phyloP scores from a whole-genome alignment of 2,329 filamentous ascomycete genomes.

The Venturia oleaginea region DNA sequence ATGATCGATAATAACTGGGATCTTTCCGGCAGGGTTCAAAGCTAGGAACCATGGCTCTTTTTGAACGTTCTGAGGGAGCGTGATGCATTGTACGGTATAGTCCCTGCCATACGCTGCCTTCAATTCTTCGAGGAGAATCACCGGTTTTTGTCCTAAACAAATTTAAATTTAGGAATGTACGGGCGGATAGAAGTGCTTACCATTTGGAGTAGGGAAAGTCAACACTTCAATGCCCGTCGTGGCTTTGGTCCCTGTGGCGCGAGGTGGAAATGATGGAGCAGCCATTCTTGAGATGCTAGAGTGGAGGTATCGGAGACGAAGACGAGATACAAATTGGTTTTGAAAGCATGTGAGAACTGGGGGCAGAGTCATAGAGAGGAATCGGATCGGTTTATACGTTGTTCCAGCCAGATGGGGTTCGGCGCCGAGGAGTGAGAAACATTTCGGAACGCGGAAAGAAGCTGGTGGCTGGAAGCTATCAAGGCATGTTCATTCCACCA shows the following conservation, averaged over 20 bases:
- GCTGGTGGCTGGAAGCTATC: background rate
- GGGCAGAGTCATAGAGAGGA: background rate
- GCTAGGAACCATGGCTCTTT: constrained; percentile 59
- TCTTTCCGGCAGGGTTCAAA: constrained; percentile 54
- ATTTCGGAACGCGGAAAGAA: background rate
- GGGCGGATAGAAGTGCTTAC: background rate
- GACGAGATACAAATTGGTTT: background rate
- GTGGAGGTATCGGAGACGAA: background rate
- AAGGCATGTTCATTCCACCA: too few relatives aligned
- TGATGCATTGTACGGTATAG: constrained; percentile 49
- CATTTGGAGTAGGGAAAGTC: constrained; percentile 5
- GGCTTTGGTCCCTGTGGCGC: constrained; percentile 5
- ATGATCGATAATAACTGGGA: constrained; percentile 58
- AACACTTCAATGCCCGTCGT: constrained; percentile 1
- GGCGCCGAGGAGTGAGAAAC: background rate
- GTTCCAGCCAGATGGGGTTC: background rate
- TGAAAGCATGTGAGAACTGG: background rate
- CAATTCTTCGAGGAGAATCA: constrained; percentile 56
- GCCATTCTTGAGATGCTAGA: background rate
- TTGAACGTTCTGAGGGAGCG: constrained; percentile 48
- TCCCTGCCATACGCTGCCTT: constrained; percentile 53
- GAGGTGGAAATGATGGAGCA: constrained; percentile 4
- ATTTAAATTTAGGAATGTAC: background rate
- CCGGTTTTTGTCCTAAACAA: constrained; percentile 40
- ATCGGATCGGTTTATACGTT: background rate